Conservation (phyloP, 345 rosid species). For the Lepidium sativum region DNA sequence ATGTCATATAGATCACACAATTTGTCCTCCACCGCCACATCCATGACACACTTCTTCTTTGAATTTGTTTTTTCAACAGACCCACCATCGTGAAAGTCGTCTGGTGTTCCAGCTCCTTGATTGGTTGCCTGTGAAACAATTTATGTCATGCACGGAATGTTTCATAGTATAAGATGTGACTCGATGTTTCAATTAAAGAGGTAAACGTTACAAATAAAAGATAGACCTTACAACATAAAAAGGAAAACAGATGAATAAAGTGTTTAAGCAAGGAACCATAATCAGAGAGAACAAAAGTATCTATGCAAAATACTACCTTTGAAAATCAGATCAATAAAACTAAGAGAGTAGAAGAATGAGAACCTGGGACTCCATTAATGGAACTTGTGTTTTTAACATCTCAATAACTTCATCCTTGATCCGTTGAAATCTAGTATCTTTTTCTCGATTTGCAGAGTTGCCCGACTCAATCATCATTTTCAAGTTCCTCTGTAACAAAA, state of each 20-base stretch:
- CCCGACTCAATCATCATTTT: conserved; percentile 66
- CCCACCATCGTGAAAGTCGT: conserved; percentile 60
- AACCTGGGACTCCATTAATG: conserved; percentile 61
- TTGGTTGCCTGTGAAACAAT: conserved; percentile 37
- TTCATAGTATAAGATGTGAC: neutral
- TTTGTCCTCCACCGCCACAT: conserved; percentile 64
- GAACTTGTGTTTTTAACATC: conserved; percentile 53
- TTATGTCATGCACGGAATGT: neutral
- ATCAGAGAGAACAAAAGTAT: neutral
- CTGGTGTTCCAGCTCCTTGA: conserved; percentile 56
- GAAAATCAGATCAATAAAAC: neutral
- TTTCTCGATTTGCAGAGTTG: conserved; percentile 68
- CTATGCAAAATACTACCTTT: neutral
- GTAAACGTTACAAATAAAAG: neutral
- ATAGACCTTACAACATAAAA: too few species aligned
- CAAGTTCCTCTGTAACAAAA: conserved; percentile 65
- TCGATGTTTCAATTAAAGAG: neutral
- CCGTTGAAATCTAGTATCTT: conserved; percentile 67
- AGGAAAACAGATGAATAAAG: too few species aligned
- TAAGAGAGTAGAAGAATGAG: neutral
- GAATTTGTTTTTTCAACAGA: conserved; percentile 40
- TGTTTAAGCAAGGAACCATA: too few species aligned
- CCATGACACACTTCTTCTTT: conserved; percentile 60
- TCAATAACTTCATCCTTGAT: conserved; percentile 74
- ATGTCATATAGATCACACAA: conserved; percentile 93